phyloP scores from a whole-genome alignment of 306 rosid genomes.

The Cotoneaster glaucophyllus region DNA sequence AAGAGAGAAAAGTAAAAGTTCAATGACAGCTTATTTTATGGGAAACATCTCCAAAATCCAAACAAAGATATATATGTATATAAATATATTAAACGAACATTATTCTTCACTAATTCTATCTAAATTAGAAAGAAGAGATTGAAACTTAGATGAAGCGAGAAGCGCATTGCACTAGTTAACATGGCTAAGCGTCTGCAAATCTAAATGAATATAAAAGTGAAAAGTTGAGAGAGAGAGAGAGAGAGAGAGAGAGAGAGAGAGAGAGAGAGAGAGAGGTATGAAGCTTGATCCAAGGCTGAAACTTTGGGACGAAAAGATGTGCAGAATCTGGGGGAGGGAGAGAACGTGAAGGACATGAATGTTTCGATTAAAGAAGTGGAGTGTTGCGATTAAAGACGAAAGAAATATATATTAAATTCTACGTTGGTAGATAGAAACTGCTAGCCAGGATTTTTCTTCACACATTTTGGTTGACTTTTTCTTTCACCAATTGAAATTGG shows the following conservation, averaged over 20 bases:
- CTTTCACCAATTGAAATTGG: not conserved
- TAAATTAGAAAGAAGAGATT: no score
- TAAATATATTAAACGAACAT: no score
- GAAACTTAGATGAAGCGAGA: no score
- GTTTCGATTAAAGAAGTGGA: not conserved
- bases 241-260: not conserved
- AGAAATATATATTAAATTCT: not conserved
- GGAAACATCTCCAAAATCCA: not conserved
- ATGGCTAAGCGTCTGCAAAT: no score
- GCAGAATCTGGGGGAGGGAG: not conserved
- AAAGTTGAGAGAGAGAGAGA: not conserved
- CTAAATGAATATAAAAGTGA: not conserved
- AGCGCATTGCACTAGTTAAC: no score
- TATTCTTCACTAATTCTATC: not conserved
- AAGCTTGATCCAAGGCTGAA: constrained; percentile 8
- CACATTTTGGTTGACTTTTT: not conserved
- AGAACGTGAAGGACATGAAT: constrained; percentile 18
- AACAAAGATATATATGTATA: no score
- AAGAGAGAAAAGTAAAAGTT: not conserved
- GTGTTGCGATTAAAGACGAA: not conserved
- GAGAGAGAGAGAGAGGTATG: no score
- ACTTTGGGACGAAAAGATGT: not conserved
- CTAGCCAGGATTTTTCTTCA: constrained; percentile 1
- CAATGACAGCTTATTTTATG: not conserved
- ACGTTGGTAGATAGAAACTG: not conserved